Percentiles rank a stretch among this genome's conserved stretches.
Evolutionary conservation across 768 basidiomycete genomes (phyloP).

Genomic region (Suillus cothurnatus): DNA sequence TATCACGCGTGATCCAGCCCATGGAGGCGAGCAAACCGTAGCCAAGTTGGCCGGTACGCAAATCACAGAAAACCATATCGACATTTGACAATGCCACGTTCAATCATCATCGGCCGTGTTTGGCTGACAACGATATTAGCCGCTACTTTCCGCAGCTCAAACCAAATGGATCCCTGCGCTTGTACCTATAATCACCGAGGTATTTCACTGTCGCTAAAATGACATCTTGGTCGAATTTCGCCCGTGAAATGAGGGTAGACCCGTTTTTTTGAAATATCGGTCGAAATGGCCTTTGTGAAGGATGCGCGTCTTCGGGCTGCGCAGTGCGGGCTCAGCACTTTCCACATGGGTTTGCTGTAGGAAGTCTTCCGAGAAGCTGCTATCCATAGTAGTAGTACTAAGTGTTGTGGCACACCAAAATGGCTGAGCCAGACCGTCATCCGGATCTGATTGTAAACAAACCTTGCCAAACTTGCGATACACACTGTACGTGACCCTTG

Average conservation of each 20-base stretch:
- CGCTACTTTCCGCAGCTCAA: slow-evolving; percentile 2
- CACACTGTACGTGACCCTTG: slow-evolving; percentile 6
- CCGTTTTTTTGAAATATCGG: slow-evolving; percentile 7
- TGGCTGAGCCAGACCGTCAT: neutral
- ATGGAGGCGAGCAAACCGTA: neutral
- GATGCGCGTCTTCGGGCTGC: neutral
- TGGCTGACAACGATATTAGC: neutral
- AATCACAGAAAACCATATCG: slow-evolving; percentile 1
- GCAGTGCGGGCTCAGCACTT: neutral
- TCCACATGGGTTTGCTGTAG: neutral
- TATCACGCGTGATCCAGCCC: neutral
- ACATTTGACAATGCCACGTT: slow-evolving; percentile 2
- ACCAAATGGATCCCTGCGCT: slow-evolving; percentile 5
- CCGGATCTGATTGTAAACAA: neutral
- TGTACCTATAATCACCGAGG: slow-evolving; percentile 7
- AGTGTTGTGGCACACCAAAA: neutral
- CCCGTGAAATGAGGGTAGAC: slow-evolving; percentile 3
- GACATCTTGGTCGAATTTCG: slow-evolving; percentile 7
- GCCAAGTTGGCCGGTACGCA: neutral
- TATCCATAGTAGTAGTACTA: neutral
- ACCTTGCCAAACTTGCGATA: neutral
- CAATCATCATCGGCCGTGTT: slow-evolving; percentile 1
- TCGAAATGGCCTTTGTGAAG: neutral
- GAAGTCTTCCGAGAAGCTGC: neutral
- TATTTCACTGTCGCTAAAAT: slow-evolving; percentile 6